Evolutionary conservation across 768 basidiomycete species (phyloP).

Genomic region (Pholiota molesta): DNA sequence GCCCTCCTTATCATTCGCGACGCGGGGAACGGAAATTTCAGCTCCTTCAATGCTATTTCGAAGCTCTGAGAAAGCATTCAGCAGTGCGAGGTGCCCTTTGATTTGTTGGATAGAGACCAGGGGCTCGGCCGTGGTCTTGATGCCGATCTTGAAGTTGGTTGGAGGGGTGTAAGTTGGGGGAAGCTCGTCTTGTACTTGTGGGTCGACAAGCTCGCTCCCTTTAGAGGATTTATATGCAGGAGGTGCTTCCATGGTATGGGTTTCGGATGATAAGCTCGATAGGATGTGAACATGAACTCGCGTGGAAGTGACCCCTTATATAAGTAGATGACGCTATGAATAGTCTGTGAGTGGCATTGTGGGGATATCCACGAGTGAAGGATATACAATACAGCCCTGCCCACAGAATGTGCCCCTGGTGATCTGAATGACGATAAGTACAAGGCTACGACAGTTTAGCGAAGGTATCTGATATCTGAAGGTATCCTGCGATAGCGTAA

Average conservation of each 20-base stretch:
- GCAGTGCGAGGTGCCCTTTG: constrained; percentile 37
- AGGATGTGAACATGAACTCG: not conserved
- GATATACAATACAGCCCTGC: not conserved
- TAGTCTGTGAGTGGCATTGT: not conserved
- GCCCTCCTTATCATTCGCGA: constrained; percentile 27
- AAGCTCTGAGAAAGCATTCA: constrained; percentile 35
- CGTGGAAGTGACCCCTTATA: not conserved
- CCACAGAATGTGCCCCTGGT: not conserved
- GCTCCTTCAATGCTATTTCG: constrained; percentile 25
- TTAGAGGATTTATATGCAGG: constrained; percentile 9
- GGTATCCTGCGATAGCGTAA: not conserved
- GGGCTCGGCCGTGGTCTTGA: constrained; percentile 22
- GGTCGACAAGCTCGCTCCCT: not conserved
- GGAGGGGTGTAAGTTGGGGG: constrained; percentile 34
- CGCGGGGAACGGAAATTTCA: constrained; percentile 12
- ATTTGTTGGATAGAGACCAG: constrained; percentile 32
- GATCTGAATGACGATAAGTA: not conserved
- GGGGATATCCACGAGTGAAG: not conserved
- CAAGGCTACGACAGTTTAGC: no score
- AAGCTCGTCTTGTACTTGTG: not conserved
- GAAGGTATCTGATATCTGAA: no score
- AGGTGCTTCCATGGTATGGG: constrained; percentile 6
- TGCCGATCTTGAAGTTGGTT: constrained; percentile 31
- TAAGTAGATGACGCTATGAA: not conserved
- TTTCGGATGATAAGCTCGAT: not conserved